Evolutionary conservation across 1,139 yeast genomes (phyloP).

Genomic region (Yamadazyma atlantica): DNA sequence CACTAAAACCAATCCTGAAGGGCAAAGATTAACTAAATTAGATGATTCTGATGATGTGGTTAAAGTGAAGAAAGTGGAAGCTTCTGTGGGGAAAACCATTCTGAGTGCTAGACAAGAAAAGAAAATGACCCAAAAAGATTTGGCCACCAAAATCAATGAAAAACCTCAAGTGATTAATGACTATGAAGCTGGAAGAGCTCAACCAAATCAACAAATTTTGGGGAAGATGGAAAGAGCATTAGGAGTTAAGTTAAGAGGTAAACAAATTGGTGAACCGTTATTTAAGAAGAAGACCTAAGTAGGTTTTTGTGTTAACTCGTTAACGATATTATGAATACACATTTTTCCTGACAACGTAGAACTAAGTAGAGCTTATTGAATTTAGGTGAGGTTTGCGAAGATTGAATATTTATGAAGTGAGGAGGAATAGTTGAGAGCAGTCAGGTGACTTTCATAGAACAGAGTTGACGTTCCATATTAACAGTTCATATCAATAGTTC

Average conservation of each 20-base stretch:
- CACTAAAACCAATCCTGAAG: slow-evolving; percentile 73
- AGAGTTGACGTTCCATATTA: too few species aligned
- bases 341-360: not conserved
- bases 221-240: slow-evolving; percentile 91
- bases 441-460: too few species aligned
- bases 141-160: slow-evolving; percentile 93
- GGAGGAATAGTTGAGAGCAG: too few species aligned
- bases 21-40: slow-evolving; percentile 89
- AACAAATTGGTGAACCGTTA: slow-evolving; percentile 90
- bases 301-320: slow-evolving; percentile 28
- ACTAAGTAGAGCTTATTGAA: not conserved
- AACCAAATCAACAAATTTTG: slow-evolving; percentile 92
- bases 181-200: slow-evolving; percentile 95
- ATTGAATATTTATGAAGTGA: too few species aligned
- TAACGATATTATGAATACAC: slow-evolving; percentile 16
- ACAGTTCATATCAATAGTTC: too few species aligned
- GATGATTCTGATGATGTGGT: slow-evolving; percentile 94
- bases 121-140: slow-evolving; percentile 88
- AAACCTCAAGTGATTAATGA: slow-evolving; percentile 95
- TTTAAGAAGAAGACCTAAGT: slow-evolving; percentile 56
- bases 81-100: slow-evolving; percentile 84
- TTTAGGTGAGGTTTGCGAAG: too few species aligned
- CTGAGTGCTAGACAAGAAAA: slow-evolving; percentile 86
- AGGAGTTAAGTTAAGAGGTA: slow-evolving; percentile 95
- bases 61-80: slow-evolving; percentile 85